These are phyloP conservation scores for Rhizophora mangle DNA, from an alignment of 345 rosid species.

Conservation along the genomic window DNA sequence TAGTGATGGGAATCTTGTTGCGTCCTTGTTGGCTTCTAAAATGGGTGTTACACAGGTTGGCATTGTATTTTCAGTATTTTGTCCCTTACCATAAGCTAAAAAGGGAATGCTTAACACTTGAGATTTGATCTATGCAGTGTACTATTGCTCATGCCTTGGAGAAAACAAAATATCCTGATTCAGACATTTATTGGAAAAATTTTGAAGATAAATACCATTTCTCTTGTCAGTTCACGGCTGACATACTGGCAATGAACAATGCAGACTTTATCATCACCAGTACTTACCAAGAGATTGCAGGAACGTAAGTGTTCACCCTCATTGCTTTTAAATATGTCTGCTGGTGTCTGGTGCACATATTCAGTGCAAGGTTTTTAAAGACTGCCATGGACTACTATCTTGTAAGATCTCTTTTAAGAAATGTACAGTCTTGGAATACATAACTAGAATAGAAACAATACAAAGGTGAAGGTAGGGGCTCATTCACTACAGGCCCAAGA, in stretches of 20 bases:
- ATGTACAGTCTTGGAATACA: too few relatives aligned
- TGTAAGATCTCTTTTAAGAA: too few relatives aligned
- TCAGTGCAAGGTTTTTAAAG: too few relatives aligned
- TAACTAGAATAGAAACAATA: too few relatives aligned
- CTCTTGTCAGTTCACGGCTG: slow-evolving; percentile 98
- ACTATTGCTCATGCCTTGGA: slow-evolving; percentile 99
- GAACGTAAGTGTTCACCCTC: slow-evolving; percentile 66
- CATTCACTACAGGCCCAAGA: too few relatives aligned
- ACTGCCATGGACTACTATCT: too few relatives aligned
- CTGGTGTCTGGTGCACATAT: neutral
- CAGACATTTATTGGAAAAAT: slow-evolving; percentile 96
- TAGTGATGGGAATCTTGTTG: slow-evolving; percentile 98
- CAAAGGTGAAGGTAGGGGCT: too few relatives aligned
- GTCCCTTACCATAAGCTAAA: neutral
- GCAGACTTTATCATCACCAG: slow-evolving; percentile 98
- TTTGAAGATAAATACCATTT: slow-evolving; percentile 92
- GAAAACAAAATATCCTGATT: slow-evolving; percentile 97
- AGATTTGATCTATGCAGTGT: slow-evolving; percentile 55
- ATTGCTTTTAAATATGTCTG: neutral
- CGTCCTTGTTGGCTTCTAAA: slow-evolving; percentile 80
- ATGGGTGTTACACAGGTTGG: slow-evolving; percentile 93
- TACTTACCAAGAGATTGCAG: slow-evolving; percentile 98
- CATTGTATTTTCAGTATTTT: slow-evolving; percentile 3
- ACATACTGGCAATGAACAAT: slow-evolving; percentile 88
- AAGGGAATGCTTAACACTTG: neutral